Conservation (phyloP, 495 filamentous ascomycete genomes). For the Parathielavia hyrcaniae region DNA sequence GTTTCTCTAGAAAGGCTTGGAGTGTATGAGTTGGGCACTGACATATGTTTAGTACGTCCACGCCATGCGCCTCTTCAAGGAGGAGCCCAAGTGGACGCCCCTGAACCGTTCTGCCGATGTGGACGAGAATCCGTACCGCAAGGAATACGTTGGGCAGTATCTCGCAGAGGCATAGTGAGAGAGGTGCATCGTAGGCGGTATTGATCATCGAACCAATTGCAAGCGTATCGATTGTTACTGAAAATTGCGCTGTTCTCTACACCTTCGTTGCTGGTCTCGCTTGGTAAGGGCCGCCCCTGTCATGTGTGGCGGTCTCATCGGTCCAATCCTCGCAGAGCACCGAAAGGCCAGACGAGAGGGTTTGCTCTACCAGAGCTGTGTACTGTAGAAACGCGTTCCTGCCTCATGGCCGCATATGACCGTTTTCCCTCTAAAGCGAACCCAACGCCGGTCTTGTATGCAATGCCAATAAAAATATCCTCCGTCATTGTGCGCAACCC, state of each 20-base stretch:
- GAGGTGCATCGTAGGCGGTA: too few species aligned
- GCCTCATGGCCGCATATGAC: neutral
- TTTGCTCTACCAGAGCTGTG: too few species aligned
- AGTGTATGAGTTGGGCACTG: neutral
- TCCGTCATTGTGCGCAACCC: neutral
- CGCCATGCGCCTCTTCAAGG: conserved; percentile 96
- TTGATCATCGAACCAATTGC: too few species aligned
- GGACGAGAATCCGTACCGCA: conserved; percentile 68
- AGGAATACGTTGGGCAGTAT: conserved; percentile 58
- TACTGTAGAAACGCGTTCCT: neutral
- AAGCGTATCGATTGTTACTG: too few species aligned
- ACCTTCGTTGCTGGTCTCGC: too few species aligned
- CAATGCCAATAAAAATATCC: conserved; percentile 9
- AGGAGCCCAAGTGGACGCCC: conserved; percentile 97
- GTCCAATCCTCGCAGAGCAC: too few species aligned
- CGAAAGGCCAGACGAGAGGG: too few species aligned
- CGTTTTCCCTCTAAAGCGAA: neutral
- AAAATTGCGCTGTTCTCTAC: too few species aligned
- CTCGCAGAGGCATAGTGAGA: conserved; percentile 19
- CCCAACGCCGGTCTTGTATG: conserved; percentile 19
- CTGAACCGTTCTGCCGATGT: conserved; percentile 75
- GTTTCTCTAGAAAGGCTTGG: conserved; percentile 30
- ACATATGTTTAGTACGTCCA: conserved; percentile 66
- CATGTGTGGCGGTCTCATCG: too few species aligned
- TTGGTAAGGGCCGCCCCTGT: too few species aligned